Percentiles rank a stretch among this genome's conserved stretches.
Conservation (phyloP, 208 protist species). For the Blechomonas ayalai region DNA sequence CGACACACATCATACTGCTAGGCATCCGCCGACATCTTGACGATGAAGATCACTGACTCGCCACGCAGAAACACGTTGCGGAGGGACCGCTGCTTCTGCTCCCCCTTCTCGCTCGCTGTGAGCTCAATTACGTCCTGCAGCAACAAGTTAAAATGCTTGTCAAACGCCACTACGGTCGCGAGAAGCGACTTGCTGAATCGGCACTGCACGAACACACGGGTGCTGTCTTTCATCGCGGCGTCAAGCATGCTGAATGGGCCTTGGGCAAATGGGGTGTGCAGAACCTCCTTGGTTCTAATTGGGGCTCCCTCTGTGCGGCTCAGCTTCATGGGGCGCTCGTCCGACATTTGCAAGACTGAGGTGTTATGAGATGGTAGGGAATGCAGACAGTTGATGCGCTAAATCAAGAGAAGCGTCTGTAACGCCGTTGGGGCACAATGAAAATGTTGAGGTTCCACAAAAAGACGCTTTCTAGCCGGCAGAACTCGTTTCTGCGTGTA, state of each 20-base stretch:
- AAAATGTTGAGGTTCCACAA: no score
- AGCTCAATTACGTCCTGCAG: slow-evolving; percentile 87
- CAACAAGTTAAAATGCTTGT: slow-evolving; percentile 99
- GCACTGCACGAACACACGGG: slow-evolving; percentile 97
- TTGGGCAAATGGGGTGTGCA: slow-evolving; percentile 46
- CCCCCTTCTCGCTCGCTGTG: slow-evolving; percentile 86
- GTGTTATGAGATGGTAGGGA: no score
- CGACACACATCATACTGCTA: no score
- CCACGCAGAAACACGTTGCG: slow-evolving; percentile 98
- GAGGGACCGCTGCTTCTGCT: slow-evolving; percentile 94
- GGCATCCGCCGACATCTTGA: slow-evolving; percentile 90
- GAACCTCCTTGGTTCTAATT: slow-evolving; percentile 43
- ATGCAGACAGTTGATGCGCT: no score
- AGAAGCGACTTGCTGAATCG: slow-evolving; percentile 99
- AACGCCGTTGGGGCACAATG: no score
- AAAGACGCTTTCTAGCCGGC: no score
- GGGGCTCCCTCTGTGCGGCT: slow-evolving; percentile 15
- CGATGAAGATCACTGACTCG: slow-evolving; percentile 98
- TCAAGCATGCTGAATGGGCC: slow-evolving; percentile 81
- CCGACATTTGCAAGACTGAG: slow-evolving; percentile 31
- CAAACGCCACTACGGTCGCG: slow-evolving; percentile 98
- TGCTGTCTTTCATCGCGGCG: slow-evolving; percentile 64
- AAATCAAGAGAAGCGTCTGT: no score
- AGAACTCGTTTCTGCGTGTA: no score
- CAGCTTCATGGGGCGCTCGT: slow-evolving; percentile 21